phyloP scores from a whole-genome alignment of 176 grass and related monocot genomes.

The Hyparrhenia diplandra region DNA sequence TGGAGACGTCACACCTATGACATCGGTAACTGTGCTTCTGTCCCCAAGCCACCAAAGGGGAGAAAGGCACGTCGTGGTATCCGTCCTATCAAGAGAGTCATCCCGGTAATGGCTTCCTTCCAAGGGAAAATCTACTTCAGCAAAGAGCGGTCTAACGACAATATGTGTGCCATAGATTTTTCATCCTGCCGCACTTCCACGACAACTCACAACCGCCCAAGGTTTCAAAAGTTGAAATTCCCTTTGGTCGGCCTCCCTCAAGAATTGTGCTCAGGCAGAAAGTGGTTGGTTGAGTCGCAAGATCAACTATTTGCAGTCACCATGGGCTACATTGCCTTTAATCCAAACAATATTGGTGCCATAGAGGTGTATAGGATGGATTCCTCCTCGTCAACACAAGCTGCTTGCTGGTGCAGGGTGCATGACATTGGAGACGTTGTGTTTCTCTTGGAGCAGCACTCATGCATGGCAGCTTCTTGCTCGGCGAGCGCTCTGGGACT shows the following conservation, averaged over 20 bases:
- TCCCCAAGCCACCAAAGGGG: not conserved
- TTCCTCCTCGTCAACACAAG: not conserved
- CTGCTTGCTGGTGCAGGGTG: not conserved
- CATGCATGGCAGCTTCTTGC: not conserved
- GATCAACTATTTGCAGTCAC: not conserved
- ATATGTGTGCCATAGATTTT: not conserved
- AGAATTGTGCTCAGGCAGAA: not conserved
- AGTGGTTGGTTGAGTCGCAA: not conserved
- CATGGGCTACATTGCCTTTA: not conserved
- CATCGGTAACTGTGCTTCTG: not conserved
- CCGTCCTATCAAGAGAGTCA: not conserved
- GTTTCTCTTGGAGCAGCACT: not conserved
- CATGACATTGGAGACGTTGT: not conserved
- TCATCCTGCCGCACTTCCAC: not conserved
- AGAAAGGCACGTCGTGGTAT: not conserved
- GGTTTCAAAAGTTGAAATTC: not conserved
- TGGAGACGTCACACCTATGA: not conserved
- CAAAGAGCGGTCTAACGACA: not conserved
- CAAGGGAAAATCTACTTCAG: not conserved
- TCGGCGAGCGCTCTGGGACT: not conserved
- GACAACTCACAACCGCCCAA: not conserved
- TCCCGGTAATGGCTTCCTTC: accelerated
- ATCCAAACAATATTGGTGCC: not conserved
- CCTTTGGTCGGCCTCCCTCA: accelerated
- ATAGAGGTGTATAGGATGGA: not conserved